Evolutionary conservation across 306 rosid genomes (phyloP).

Genomic region (Begonia masoniana): DNA sequence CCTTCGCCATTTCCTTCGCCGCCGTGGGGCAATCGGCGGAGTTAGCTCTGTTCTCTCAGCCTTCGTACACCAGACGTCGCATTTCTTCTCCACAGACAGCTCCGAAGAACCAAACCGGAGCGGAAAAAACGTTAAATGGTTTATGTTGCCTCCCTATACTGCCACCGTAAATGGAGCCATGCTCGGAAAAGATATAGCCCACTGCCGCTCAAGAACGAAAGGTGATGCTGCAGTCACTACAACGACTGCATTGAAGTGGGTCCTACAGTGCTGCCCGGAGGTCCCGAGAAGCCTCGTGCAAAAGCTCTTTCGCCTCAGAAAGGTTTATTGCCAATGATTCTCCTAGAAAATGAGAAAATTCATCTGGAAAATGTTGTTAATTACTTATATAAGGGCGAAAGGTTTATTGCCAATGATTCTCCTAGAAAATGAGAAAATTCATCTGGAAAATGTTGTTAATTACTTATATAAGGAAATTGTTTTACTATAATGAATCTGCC

Average conservation of each 20-base stretch:
- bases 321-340: too few relatives aligned
- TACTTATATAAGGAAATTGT: too few relatives aligned
- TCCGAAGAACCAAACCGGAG: constrained; percentile 5
- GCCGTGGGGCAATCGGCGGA: constrained; percentile 1
- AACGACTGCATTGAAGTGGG: constrained; percentile 68
- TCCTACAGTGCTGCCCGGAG: constrained; percentile 67
- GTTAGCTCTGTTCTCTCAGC: constrained; percentile 3
- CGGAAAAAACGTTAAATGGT: constrained; percentile 28
- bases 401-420: background rate
- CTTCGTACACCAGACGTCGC: constrained; percentile 3
- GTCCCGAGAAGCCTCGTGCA: constrained; percentile 68
- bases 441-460: too few relatives aligned
- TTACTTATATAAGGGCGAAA: too few relatives aligned
- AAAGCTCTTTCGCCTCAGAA: constrained; percentile 84
- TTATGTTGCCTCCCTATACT: constrained; percentile 48
- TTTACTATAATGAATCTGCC: too few relatives aligned
- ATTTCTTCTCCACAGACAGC: constrained; percentile 7
- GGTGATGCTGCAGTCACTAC: constrained; percentile 9
- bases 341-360: too few relatives aligned
- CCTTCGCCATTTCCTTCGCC: constrained; percentile 22
- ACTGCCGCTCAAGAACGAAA: constrained; percentile 1
- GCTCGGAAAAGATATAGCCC: constrained; percentile 19
- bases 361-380: too few relatives aligned
- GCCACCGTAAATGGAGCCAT: constrained; percentile 19
- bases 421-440: too few relatives aligned